phyloP scores from a whole-genome alignment of 75 land plant species.

The Pinus taeda region DNA sequence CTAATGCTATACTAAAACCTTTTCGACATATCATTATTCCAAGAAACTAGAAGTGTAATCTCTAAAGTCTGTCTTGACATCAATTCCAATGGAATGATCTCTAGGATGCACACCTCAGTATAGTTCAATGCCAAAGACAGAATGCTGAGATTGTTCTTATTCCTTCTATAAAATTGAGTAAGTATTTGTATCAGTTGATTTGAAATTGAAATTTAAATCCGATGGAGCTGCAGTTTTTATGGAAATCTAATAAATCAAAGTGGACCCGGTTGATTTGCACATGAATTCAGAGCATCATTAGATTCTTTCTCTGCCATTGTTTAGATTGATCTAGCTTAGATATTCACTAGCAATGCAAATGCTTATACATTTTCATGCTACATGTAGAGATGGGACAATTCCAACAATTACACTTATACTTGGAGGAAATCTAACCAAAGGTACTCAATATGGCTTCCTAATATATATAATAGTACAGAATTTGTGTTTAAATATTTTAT shows the following conservation, averaged over 20 bases:
- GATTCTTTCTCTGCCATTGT: not conserved
- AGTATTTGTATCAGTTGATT: not conserved
- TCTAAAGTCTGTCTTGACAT: not conserved
- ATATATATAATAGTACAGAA: not conserved
- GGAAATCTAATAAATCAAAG: no score
- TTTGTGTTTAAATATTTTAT: not conserved
- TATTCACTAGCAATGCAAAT: not conserved
- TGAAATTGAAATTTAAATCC: not conserved
- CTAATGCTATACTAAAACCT: no score
- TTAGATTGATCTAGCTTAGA: not conserved
- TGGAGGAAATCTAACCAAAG: constrained; percentile 38
- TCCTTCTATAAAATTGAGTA: not conserved
- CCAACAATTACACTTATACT: constrained; percentile 32
- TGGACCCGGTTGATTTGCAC: no score
- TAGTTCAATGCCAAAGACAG: not conserved
- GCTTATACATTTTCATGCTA: constrained; percentile 1
- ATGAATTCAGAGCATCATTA: not conserved
- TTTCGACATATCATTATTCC: no score
- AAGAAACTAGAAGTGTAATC: no score
- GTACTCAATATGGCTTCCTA: constrained; percentile 7
- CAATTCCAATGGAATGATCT: not conserved
- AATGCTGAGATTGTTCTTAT: not conserved
- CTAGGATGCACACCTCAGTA: not conserved
- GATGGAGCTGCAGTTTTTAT: not conserved
- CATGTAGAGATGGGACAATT: constrained; percentile 37